phyloP scores from a whole-genome alignment of 441 rosid species.

The Bocquillonia castaneifolia region DNA sequence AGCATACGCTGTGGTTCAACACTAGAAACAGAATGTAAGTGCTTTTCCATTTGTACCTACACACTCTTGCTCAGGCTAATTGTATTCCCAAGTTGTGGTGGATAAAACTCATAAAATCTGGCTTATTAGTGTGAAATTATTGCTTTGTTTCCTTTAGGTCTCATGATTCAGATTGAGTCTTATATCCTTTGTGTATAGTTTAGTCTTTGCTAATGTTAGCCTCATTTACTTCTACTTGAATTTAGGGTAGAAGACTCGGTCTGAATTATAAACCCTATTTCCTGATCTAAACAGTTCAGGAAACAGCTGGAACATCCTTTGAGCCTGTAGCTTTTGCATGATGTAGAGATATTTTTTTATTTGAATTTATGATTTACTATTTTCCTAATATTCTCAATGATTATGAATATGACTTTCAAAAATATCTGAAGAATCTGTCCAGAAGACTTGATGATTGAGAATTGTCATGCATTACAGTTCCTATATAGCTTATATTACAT shows the following conservation, averaged over 20 bases:
- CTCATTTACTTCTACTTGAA: not conserved
- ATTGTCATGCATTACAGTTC: not conserved
- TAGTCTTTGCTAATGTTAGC: not conserved
- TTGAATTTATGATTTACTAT: not conserved
- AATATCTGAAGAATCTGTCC: conserved; percentile 1
- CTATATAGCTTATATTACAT: conserved; percentile 3
- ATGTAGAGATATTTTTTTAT: not conserved
- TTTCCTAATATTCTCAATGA: not conserved
- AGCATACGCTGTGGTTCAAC: conserved; percentile 30
- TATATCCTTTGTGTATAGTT: not conserved
- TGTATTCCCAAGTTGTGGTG: not conserved
- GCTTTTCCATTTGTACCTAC: conserved; percentile 9
- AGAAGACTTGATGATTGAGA: conserved; percentile 11
- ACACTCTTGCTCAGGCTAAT: not conserved
- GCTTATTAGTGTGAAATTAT: not conserved
- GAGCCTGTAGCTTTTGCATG: not conserved
- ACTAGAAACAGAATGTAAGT: conserved; percentile 40
- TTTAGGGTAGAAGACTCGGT: not conserved
- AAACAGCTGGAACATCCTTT: not conserved
- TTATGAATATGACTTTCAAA: not conserved
- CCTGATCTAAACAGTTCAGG: not conserved
- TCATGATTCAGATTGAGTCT: not conserved
- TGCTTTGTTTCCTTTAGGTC: not conserved
- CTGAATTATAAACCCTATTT: not conserved
- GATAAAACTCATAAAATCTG: not conserved